Percentiles rank a stretch among this genome's conserved stretches.
These are phyloP conservation scores for Penicillium sp. DNA, from an alignment of 2,329 filamentous ascomycete species.

Conservation along the genomic window DNA sequence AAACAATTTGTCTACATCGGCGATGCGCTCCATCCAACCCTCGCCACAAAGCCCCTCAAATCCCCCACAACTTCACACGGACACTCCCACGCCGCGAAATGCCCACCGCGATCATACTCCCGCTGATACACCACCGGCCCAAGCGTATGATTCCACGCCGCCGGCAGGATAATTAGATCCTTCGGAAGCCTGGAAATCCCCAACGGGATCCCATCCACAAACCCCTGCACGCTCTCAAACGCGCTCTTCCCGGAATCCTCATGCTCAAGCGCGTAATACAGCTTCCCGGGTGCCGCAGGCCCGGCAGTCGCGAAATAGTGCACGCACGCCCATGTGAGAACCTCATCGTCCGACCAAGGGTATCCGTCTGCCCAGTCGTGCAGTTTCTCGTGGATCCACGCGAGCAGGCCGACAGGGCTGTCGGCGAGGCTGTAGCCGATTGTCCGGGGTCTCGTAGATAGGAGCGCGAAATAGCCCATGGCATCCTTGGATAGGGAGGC, in stretches of 20 bases:
- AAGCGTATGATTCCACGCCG: constrained; percentile 28
- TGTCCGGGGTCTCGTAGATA: constrained; percentile 46
- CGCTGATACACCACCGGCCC: constrained; percentile 58
- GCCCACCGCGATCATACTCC: constrained; percentile 52
- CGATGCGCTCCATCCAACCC: too few species aligned
- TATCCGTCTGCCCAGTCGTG: constrained; percentile 77
- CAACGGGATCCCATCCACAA: too few species aligned
- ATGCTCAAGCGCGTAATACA: too few species aligned
- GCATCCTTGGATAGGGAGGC: too few species aligned
- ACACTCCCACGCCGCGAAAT: constrained; percentile 59
- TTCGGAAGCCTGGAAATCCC: too few species aligned
- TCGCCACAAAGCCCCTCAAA: constrained; percentile 47
- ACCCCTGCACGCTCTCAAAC: too few species aligned
- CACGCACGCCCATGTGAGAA: constrained; percentile 74
- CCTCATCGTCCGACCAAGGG: constrained; percentile 74
- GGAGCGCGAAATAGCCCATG: too few species aligned
- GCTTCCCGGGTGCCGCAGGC: too few species aligned
- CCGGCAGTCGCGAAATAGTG: constrained; percentile 48
- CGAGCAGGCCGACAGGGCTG: constrained; percentile 70
- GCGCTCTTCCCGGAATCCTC: too few species aligned
- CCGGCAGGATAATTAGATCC: too few species aligned
- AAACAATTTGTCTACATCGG: too few species aligned
- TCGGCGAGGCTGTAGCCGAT: constrained; percentile 72
- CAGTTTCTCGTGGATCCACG: constrained; percentile 83
- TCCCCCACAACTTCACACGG: constrained; percentile 53